Base-by-base conservation (phyloP, 352 stramenopile genomes). In the Pythium aquatile region DNA sequence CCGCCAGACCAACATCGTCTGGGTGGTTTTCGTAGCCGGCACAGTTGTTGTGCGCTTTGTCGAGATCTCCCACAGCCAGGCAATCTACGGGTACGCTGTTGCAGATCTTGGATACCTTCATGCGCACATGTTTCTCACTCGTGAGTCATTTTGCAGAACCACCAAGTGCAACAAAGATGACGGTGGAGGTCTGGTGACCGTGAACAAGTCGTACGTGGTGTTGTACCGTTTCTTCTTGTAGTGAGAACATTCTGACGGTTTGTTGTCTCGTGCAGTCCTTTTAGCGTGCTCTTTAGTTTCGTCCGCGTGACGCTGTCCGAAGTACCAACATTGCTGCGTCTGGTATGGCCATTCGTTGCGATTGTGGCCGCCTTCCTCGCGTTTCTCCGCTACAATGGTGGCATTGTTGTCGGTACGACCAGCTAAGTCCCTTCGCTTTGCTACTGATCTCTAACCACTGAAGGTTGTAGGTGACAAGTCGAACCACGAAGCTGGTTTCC, bases 1-100 rank as follows among this genome's bases (percentile, higher is more conserved):
- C 46, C 87, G 91, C 1, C 91, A 98, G 66, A 98, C 88, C 8
- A 98, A 98, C 53, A 93, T 96, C 47, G 63, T 97, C 3, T 98
- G 91, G 91, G 86, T 97, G 0, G 58, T 85, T 1, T 97, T 98
- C 69, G 83, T 94, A 3, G 75, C 91, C 9, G 90, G 87, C 10
- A 85, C 76, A 0, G 54, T 91, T 11, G 72, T 94, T 26, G 85
- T 95, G 49, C 79, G 82, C 11, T 87, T 70, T 33, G 73, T 88
- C 0, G 87, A 95, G 63, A 55, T 81, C n/a, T 81, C 73, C 13
- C 83, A 94, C 42, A 70, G 72, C 9, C 82, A 75, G 24, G 77
- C 70, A 47, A 88, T 95, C 55, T 94, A 94, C 64, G 84, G 84
- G 86, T 95, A 63, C 16, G 62, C 33, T 6, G 0, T 17, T n/a